Evolutionary conservation across 805 yeast genomes (phyloP), one percentile per base, ranked within the genome.

Genomic region (Saccharomycodes ludwigii): DNA sequence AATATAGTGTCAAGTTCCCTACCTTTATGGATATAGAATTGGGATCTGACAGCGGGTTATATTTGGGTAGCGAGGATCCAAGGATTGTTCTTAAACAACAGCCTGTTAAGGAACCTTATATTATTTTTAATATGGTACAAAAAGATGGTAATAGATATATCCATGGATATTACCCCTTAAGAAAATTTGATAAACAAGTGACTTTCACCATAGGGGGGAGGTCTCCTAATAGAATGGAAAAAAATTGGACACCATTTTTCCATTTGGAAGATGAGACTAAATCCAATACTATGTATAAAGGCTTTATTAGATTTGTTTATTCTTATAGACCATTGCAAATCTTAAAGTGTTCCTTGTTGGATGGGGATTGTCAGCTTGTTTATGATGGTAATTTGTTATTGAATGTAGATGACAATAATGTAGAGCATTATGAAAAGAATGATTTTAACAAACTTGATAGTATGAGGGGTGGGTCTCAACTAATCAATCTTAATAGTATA

Each of bases 91-190:
- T 25, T 3, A 25, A 16, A 9, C 9, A 25, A 9, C 17, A 15
- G 12, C 28, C 28, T 3, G 12, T 15, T 4, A 14, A 25, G 12
- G 28, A 25, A 16, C 11, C 41, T 66, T 29, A 65, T 65, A 19
- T 27, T 5, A 8, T 27, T 17, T 27, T 27, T 16, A 27, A 27
- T 15, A 27, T 27, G 30, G 16, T 12, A 13, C 13, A 18, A 4
- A 18, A 18, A 10, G 30, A 27, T 22, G 28, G 28, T 7, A 25
- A 15, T 4, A 14, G 28, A 5, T 25, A 25, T 12, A 25, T 25
- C 20, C 28, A 25, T 10, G 28, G 20, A 5, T 25, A 25, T 20
- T 25, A 25, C 19, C 28, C 28, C 10, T 15, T 25, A 5, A 25
- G 19, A 15, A 16, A 21, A 4, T 13, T 16, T 10, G 9, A 25